These are phyloP conservation scores for Fusarium nurragi DNA, from an alignment of 2,329 filamentous ascomycete genomes.

Conservation along the genomic window DNA sequence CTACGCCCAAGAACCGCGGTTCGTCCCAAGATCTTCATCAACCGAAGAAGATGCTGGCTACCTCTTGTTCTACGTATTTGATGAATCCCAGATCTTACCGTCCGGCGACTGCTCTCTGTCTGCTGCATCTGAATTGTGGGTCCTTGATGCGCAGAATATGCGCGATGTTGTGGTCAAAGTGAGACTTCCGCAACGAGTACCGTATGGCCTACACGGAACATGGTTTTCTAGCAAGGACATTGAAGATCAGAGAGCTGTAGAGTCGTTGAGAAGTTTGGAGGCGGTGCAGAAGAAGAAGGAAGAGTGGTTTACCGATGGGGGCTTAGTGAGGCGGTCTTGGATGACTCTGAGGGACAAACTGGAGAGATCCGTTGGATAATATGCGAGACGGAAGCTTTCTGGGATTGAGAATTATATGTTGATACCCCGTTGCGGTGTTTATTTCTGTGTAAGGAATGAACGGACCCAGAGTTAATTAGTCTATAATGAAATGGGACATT, in stretches of 20 bases:
- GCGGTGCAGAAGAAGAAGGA: conserved; percentile 5
- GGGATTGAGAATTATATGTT: not conserved
- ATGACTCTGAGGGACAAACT: not conserved
- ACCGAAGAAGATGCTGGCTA: conserved; percentile 71
- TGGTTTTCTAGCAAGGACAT: conserved; percentile 68
- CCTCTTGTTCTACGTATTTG: conserved; percentile 74
- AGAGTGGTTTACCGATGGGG: not conserved
- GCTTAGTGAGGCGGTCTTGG: not conserved
- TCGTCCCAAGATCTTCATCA: conserved; percentile 60
- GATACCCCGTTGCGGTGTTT: conserved; percentile 1
- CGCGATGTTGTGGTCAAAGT: conserved; percentile 66
- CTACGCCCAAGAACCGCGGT: conserved; percentile 74
- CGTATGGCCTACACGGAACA: conserved; percentile 73
- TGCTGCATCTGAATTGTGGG: conserved; percentile 71
- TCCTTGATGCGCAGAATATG: conserved; percentile 73
- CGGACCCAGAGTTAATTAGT: not conserved
- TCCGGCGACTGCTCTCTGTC: conserved; percentile 55
- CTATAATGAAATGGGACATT: not conserved
- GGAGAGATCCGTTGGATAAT: conserved; percentile 8
- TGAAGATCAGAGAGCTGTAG: conserved; percentile 53
- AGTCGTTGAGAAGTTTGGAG: conserved; percentile 7
- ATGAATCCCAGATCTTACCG: conserved; percentile 70
- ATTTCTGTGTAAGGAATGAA: not conserved
- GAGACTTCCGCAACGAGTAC: conserved; percentile 70
- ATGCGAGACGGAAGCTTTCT: rapidly evolving